A percentile compares a stretch with the other conserved stretches of the same genome.
These are phyloP conservation scores for Dothidotthia symphoricarpi DNA, from an alignment of 2,329 filamentous ascomycete genomes.

Conservation along the genomic window DNA sequence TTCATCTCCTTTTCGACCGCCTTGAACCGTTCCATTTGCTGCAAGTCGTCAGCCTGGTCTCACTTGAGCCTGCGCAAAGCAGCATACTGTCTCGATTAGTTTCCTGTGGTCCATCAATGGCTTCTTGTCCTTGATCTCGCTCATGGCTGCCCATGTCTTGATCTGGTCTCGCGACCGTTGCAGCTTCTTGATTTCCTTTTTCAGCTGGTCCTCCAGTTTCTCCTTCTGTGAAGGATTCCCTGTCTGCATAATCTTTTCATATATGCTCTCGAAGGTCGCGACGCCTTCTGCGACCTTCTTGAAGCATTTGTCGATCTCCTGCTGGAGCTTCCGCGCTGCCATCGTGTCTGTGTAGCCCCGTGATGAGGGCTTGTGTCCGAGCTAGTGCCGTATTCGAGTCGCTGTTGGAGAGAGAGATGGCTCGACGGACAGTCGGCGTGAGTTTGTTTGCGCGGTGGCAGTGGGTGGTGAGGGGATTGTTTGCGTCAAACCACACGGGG, in stretches of 20 bases:
- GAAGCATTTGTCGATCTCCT: conserved; percentile 99
- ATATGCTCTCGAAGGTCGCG: conserved; percentile 86
- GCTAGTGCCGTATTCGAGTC: conserved; percentile 12
- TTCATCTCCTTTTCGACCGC: conserved; percentile 99
- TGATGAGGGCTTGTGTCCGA: conserved; percentile 23
- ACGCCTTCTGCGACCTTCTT: conserved; percentile 97
- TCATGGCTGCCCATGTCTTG: conserved; percentile 97
- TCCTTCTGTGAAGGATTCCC: conserved; percentile 94
- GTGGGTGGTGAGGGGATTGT: conserved; percentile 19
- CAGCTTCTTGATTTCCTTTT: conserved; percentile 99
- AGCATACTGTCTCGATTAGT: conserved; percentile 88
- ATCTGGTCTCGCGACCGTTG: conserved; percentile 97
- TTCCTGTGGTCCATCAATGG: conserved; percentile 90
- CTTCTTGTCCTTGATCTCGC: conserved; percentile 99
- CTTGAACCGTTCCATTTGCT: conserved; percentile 99
- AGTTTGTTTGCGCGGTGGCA: conserved; percentile 19
- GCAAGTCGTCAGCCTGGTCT: conserved; percentile 40
- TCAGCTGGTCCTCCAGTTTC: conserved; percentile 95
- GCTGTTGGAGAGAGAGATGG: conserved; percentile 11
- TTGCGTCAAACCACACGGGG: too few relatives aligned
- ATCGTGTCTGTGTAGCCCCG: conserved; percentile 57
- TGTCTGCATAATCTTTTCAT: conserved; percentile 95
- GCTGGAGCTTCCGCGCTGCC: conserved; percentile 93
- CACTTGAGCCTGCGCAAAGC: conserved; percentile 4
- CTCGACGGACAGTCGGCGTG: conserved; percentile 15